phyloP scores from a whole-genome alignment of 2,329 filamentous ascomycete species.

The Pestalotiopsis sp. region DNA sequence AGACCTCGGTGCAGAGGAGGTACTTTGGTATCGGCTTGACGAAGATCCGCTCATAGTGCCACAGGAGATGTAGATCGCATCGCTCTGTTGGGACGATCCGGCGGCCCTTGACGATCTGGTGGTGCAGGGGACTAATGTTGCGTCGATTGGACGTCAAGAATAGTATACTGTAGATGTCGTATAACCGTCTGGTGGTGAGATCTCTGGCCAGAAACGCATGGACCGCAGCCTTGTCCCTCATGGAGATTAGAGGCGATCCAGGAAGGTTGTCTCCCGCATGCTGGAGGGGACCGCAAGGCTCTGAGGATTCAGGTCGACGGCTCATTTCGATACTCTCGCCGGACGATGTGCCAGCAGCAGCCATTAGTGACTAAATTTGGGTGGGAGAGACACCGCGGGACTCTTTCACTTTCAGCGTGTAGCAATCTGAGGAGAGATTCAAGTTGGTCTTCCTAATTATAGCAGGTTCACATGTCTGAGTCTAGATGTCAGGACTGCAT shows the following conservation, averaged over 20 bases:
- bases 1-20: neutral
- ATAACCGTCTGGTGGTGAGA: neutral
- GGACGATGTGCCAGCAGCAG: too few relatives aligned
- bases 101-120: neutral
- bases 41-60: neutral
- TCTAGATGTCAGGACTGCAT: neutral
- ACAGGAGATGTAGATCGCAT: neutral
- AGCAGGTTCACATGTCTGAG: neutral
- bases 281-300: neutral
- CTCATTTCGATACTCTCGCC: too few relatives aligned
- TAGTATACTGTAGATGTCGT: neutral
- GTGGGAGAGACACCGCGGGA: neutral
- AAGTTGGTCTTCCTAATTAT: neutral
- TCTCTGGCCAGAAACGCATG: neutral
- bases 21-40: neutral
- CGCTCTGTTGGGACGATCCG: neutral
- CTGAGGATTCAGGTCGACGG: too few relatives aligned
- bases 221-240: neutral
- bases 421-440: too few relatives aligned
- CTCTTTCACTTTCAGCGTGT: too few relatives aligned
- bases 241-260: neutral
- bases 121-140: neutral
- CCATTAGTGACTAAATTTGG: too few relatives aligned
- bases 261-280: neutral
- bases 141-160: neutral